phyloP scores from a whole-genome alignment of 345 rosid species.

The Brassica napus region Da-Ae NC_063435.1:14783501-14784000 shows the following conservation, averaged over 20 bases:
- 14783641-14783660: background rate
- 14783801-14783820: conserved; percentile 7
- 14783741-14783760: background rate
- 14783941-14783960: too few species aligned
- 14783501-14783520: background rate
- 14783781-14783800: conserved; percentile 31
- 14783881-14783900: background rate
- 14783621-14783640: conserved; percentile 7
- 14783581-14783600: background rate
- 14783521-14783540: conserved; percentile 3
- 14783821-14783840: conserved; percentile 32
- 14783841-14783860: background rate
- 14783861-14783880: background rate
- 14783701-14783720: background rate
- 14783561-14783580: background rate
- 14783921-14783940: too few species aligned
- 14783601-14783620: background rate
- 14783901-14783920: background rate
- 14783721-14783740: background rate
- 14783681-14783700: background rate
- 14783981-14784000: too few species aligned
- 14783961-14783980: too few species aligned
- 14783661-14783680: conserved; percentile 29
- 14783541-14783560: conserved; percentile 15
- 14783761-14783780: conserved; percentile 21